phyloP scores from a whole-genome alignment of 306 rosid species.

The Gastrolobium bilobum region DNA sequence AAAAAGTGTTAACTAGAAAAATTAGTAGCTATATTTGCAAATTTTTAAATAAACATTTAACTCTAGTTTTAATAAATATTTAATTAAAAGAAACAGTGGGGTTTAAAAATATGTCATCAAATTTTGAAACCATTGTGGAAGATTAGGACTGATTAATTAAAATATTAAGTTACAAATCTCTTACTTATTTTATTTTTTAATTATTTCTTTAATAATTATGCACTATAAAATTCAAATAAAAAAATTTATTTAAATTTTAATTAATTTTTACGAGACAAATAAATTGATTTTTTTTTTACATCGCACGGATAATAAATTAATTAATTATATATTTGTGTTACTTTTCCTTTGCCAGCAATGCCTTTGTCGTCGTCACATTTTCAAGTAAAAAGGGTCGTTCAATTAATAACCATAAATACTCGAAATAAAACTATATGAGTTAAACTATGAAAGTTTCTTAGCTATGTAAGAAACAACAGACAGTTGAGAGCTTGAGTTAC shows the following conservation, averaged over 20 bases:
- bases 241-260: no score
- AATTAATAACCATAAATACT: neutral
- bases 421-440: neutral
- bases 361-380: neutral
- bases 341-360: conserved; percentile 31
- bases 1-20: neutral
- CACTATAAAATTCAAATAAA: no score
- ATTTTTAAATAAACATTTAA: neutral
- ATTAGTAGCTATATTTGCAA: neutral
- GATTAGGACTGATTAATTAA: neutral
- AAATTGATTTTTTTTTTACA: no score
- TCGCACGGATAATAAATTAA: no score
- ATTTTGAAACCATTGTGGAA: conserved; percentile 2
- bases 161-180: neutral
- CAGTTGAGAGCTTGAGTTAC: neutral
- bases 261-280: no score
- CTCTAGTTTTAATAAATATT: neutral
- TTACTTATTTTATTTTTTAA: no score
- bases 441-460: neutral
- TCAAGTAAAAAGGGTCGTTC: neutral
- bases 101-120: neutral
- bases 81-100: neutral
- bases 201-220: no score
- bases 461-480: neutral
- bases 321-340: neutral